Conservation (phyloP, 805 yeast species). For the Metschnikowia rubicola region DNA sequence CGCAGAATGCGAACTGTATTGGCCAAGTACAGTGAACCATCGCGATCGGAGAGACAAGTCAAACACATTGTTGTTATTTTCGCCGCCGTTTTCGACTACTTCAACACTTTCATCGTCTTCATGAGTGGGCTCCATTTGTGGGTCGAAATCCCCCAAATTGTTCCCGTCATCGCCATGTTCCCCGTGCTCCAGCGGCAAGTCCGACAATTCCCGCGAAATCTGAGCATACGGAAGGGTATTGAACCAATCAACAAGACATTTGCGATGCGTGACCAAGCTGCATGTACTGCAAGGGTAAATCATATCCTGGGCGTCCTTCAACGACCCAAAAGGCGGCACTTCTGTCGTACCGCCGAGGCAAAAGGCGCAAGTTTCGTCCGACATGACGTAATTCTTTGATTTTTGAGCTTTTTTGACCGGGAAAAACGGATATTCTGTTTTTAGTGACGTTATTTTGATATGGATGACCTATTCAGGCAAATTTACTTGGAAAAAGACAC, state of each 20-base stretch:
- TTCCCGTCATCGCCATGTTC: neutral
- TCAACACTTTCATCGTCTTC: neutral
- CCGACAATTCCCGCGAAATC: neutral
- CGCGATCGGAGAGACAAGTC: conserved; percentile 1
- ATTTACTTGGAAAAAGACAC: too few relatives aligned
- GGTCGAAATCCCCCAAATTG: neutral
- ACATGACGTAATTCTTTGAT: conserved; percentile 5
- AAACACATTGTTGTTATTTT: conserved; percentile 2
- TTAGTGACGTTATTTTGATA: too few relatives aligned
- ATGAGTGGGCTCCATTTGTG: too few relatives aligned
- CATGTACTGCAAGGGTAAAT: conserved; percentile 39
- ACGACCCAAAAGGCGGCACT: conserved; percentile 37
- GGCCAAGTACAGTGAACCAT: conserved; percentile 3
- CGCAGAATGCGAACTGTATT: neutral
- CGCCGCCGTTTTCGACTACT: neutral
- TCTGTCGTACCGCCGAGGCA: conserved; percentile 40
- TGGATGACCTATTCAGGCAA: too few relatives aligned
- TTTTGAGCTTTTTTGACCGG: too few relatives aligned
- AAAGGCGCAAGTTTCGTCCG: conserved; percentile 28
- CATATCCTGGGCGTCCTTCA: conserved; percentile 34
- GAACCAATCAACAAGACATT: conserved; percentile 42
- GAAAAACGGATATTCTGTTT: too few relatives aligned
- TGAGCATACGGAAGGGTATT: conserved; percentile 28
- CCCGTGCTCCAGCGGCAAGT: neutral
- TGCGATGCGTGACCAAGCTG: conserved; percentile 33